Percentiles rank a stretch among this genome's conserved stretches.
phyloP scores from a whole-genome alignment of 495 filamentous ascomycete species.

The Thermochaetoides thermophila region DNA sequence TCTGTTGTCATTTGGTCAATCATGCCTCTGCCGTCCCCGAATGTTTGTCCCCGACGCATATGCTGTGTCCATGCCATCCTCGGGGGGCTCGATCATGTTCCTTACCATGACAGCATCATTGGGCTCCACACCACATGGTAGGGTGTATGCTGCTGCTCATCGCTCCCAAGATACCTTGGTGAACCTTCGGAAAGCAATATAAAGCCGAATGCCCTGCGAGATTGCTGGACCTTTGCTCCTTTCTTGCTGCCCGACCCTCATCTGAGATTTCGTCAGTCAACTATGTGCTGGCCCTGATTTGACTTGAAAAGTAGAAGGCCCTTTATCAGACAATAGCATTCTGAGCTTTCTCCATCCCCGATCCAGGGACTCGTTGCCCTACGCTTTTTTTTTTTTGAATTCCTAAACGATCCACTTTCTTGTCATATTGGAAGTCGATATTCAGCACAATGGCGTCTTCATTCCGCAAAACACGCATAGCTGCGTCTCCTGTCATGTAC shows the following conservation, averaged over 20 bases:
- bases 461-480: constrained; percentile 26
- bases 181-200: too few species aligned
- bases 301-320: too few species aligned
- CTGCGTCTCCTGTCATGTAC: constrained; percentile 33
- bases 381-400: too few species aligned
- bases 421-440: too few species aligned
- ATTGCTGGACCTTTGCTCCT: constrained; percentile 2
- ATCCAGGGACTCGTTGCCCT: too few species aligned
- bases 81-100: too few species aligned
- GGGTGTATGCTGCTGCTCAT: constrained; percentile 6
- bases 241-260: constrained; percentile 22
- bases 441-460: constrained; percentile 14
- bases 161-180: too few species aligned
- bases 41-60: constrained; percentile 4
- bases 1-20: constrained; percentile 7
- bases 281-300: constrained; percentile 18
- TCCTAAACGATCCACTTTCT: too few species aligned
- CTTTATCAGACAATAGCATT: too few species aligned
- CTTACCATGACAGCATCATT: constrained; percentile 8
- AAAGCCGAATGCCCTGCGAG: constrained; percentile 9
- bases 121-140: constrained; percentile 12
- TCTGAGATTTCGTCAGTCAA: constrained; percentile 12
- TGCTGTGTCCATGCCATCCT: constrained; percentile 16
- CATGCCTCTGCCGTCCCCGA: constrained; percentile 3
- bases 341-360: too few species aligned